Base-by-base conservation (phyloP, 345 rosid species). In the Dimocarpus longan region DNA sequence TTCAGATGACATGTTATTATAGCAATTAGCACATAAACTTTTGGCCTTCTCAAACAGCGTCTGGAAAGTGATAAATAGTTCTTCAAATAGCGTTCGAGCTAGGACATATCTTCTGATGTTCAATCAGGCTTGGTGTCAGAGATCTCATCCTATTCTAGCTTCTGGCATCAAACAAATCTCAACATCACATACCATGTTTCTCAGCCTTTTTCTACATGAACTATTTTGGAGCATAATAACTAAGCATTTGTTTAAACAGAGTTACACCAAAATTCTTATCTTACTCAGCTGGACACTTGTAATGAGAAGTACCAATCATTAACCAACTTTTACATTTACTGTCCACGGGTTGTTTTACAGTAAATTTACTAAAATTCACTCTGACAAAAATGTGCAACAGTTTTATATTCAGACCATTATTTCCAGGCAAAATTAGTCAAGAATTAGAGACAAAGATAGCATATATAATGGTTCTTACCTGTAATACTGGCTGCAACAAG, bases 401-500 rank as follows among this genome's bases (percentile, higher is more conserved):
- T 22, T 52, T 66, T 6, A n/a, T 50, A 39, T n/a, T 59, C 66
- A 37, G 11, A 7, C 54, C 43, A 39, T 22, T 62, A 39, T 73
- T 39, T 44, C 60, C n/a, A 8, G 5, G 21, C 15, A 52, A 39
- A 60, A 26, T 5, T n/a, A 59, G 67, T 32, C 10, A 28, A 18
- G 50, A 71, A 24, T n/a, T 21, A 79, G 39, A 42, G 22, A 44
- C 48, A 64, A 37, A 15, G 37, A 74, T 5, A 39, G 54, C 59
- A 56, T 43, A 66, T 48, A 69, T 21, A 78, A 46, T 59, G 42
- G 70, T 43, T 60, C 73, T 76, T 81, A 93, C 99, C 95, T 92
- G 97, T 80, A 90, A 79, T 79, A 96, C 73, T 59, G 98, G 99
- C 76, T 85, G 98, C 87, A 93, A 76, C 68, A 92, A 71, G 22